Base-by-base conservation (phyloP, 2,329 filamentous ascomycete genomes). In the Thielaviopsis musarum region DNA sequence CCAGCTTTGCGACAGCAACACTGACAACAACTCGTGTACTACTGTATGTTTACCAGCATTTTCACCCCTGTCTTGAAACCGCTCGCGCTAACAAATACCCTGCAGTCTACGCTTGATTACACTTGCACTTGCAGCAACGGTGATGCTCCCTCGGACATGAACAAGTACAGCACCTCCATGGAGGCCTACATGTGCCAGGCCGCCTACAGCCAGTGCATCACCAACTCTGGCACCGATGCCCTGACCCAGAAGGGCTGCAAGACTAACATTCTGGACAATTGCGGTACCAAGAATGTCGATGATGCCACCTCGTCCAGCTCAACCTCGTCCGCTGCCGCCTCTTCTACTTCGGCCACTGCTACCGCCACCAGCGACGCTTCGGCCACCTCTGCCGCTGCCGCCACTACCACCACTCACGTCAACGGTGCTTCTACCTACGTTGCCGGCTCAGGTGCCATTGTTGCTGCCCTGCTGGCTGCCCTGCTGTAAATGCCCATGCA, bases 81-180 rank as follows among this genome's bases (percentile, higher is more conserved):
- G 13, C 3, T 22, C 30, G 54, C 51, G n/a, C 45, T 49, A 49
- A 49, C 45, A 49, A 49, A 19, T 49, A 49, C 13, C 54, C 3
- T 26, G 21, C 34, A 79, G 74, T 58, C 59, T 49, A 71, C 71
- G 52, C 72, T 81, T 52, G 64, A 69, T 58, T 81, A 73, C 69
- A 64, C 66, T 17, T 82, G 79, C 69, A 71, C 68, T 17, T 81
- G 79, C 71, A 58, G 66, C 38, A 65, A 68, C 63, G 78, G 80
- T 68, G 70, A 67, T 65, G 73, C 72, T 54, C 70, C 71, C 6
- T 77, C 78, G 15, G 76, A 75, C 61, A 73, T 82, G 53, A 70
- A 79, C 67, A 73, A 76, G 67, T 82, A 79, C 70, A 65, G 63
- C 55, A 73, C 80, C 70, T 79, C 77, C 2, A 69, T 82, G 64